These are phyloP conservation scores for Dovyalis caffra DNA, from an alignment of 345 rosid species.

Conservation along the genomic window DNA sequence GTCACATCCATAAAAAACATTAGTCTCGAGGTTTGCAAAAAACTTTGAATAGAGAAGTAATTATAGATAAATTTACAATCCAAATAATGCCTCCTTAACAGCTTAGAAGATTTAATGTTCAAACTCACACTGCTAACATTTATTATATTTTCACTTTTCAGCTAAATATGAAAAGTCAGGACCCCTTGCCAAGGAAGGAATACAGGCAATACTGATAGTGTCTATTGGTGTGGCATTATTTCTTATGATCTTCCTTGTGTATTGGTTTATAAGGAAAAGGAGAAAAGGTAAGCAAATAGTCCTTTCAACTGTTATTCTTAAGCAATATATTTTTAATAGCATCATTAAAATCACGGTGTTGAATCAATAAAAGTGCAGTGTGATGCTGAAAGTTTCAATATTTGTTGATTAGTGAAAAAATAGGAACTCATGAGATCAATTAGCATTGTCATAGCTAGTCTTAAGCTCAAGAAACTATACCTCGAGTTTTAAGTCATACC, in stretches of 20 bases:
- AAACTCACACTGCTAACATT: background rate
- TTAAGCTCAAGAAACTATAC: too few species aligned
- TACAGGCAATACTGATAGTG: constrained; percentile 13
- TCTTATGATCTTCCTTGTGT: background rate
- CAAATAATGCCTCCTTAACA: background rate
- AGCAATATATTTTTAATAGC: background rate
- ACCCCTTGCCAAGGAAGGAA: constrained; percentile 12
- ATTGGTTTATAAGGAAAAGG: constrained; percentile 1
- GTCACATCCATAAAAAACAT: too few species aligned
- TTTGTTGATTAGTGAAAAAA: too few species aligned
- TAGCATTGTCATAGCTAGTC: too few species aligned
- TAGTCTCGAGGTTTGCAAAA: too few species aligned
- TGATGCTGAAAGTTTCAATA: too few species aligned
- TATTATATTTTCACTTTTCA: background rate
- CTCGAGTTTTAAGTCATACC: background rate
- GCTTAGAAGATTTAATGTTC: too few species aligned
- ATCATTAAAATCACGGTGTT: too few species aligned
- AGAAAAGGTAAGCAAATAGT: constrained; percentile 20
- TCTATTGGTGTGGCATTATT: constrained; percentile 6
- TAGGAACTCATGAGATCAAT: too few species aligned
- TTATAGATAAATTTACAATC: too few species aligned
- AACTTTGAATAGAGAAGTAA: too few species aligned
- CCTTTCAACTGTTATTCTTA: background rate
- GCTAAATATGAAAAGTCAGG: constrained; percentile 17
- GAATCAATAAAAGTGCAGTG: too few species aligned